Evolutionary conservation across 106 monocot species (phyloP), one percentile per base, ranked within the genome.

Genomic region (Apostasia ramifera): DNA sequence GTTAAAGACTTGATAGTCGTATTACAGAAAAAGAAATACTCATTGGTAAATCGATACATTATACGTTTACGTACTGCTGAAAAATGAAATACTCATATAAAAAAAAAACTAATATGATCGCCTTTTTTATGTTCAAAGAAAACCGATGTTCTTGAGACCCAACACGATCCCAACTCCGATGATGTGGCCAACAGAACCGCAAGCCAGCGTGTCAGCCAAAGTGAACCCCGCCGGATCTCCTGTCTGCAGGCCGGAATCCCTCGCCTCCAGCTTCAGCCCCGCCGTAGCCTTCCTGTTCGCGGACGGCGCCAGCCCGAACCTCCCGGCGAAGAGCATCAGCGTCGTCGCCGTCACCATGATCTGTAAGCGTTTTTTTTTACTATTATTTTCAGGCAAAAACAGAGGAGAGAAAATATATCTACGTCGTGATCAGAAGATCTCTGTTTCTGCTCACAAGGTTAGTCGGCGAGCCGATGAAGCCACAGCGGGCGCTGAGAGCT

Each of bases 221-320:
- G 95, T 95, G 91, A 95, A 95, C n/a, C 95, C 91, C 4, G 95
- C 89, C 4, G 95, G 95, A 68, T 95, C 95, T 15, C 91, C 91
- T 6, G 95, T 95, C 88, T 95, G 95, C 72, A 95, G 80, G 11
- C 95, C 95, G 8, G 95, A 91, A 71, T 91, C 95, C 53, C 88
- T 82, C 14, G 57, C 91, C 75, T 89, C 95, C 8, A 92, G 88
- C 86, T 95, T 95, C 80, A 92, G 81, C 63, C 91, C 92, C 0
- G 95, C 92, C 6, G 95, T 92, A 12, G 91, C 84, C 81, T 84
- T 89, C 80, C 91, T 77, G 77, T 95, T 95, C 9, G 95, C 95
- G 11, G 95, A 91, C 5, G 91, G 91, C 5, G 91, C 95, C 66
- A 92, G 62, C 4, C 95, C 91, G 70, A 95, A 95, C 51, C 95